Evolutionary conservation across 768 basidiomycete genomes (phyloP), one percentile per base, ranked within the genome.

Genomic region (Termitomyces sp.): DNA sequence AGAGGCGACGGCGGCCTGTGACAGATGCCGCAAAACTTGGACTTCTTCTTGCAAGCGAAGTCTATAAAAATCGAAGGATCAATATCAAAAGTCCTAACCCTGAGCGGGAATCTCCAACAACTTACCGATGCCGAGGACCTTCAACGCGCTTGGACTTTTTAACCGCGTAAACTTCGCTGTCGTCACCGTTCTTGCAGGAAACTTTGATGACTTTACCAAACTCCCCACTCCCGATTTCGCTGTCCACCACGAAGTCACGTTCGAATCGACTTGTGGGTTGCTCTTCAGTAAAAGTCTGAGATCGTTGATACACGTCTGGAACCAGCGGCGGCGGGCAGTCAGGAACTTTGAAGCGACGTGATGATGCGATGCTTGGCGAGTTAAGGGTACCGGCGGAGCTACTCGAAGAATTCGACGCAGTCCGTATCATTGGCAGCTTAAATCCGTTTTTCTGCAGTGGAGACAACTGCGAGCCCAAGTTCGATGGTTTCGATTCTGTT

Each of bases 131-230:
- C 72, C 90, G 88, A 40, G 82, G 83, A 27, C 96, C 96, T 67
- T 94, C 91, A 64, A 97, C 95, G 33, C 85, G 82, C 75, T 95
- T 95, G 32, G 93, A 95, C 70, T 91, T 90, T 80, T 99, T 99
- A 67, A 99, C 85, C 10, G 96, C 96, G 70, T 82, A 95, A 34
- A 92, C 72, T 48, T 75, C 73, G 36, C 70, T 66, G 37, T 82
- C 76, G 60, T 79, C 74, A 59, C 74, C 77, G 40, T 80, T 78
- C 74, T 93, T 92, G 68, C 79, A 76, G 55, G 81, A 82, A 43
- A 88, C 92, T 73, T 90, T 92, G 74, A 93, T 89, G 20, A 94
- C 96, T 66, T 89, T 89, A 26, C 95, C 95, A 72, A 98, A 98
- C 68, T 93, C 93, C 14, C 96, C 96, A 52, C 87, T 88, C 5